Base-by-base conservation (phyloP, 75 land plant genomes). In the Pinus albicaulis region DNA sequence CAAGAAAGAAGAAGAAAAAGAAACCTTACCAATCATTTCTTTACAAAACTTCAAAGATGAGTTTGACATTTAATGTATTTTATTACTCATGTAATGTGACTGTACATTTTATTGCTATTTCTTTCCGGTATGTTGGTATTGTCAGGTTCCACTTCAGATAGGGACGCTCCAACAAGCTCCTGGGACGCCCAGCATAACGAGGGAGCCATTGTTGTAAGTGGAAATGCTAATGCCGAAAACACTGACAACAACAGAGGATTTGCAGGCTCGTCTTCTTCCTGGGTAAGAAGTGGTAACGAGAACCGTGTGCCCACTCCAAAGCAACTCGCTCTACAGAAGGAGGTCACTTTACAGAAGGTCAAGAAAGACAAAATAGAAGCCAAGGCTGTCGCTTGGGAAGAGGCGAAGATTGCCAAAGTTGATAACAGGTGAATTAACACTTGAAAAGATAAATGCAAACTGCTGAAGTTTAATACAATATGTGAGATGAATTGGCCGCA, bases 301-400 rank as follows among this genome's bases (percentile, higher is more conserved):
- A 70, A 70, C 31, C 66, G 17, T 15, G 12, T 36, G 48, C 8
- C 48, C 8, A 66, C 71, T 7, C 71, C 71, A 3, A 66, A 66
- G 52, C 48, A 66, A 7, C 20, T 66, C 44, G 53, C 53, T 48
- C 53, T 48, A 48, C 60, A 13, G 4, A 23, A 69, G 38, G 85
- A 71, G 76, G 74, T 84, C 28, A 72, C 92, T 23, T 65, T 92
- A 62, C 81, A 74, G 19, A 80, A 76, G 48, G 95, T 92, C 76
- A 92, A 90, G 85, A 86, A 79, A 56, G 88, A 92, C 75, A 86
- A 88, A 79, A 83, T 84, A 78, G 89, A 86, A 55, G 53, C 96
- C 48, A 91, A 93, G 86, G 90, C 92, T 1, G 34, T 76, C 16
- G 96, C 96, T 2, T 93, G 93, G 90, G 91, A 93, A 78, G 84